phyloP scores from a whole-genome alignment of 768 basidiomycete genomes.

The Paxillus ammoniavirescens region DNA sequence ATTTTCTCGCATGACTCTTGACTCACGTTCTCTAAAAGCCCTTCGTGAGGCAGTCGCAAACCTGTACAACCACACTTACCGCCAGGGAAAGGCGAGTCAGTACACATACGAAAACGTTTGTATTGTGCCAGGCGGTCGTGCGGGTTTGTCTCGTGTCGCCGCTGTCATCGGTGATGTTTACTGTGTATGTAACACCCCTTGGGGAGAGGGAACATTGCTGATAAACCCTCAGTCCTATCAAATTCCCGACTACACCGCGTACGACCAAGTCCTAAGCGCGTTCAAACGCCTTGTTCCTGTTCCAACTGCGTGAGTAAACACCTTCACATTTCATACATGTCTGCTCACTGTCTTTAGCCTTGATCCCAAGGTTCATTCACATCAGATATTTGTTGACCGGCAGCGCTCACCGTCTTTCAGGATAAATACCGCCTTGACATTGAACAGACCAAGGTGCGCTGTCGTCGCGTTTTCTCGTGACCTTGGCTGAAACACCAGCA shows the following conservation, averaged over 20 bases:
- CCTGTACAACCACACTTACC: constrained; percentile 86
- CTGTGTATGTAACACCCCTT: constrained; percentile 45
- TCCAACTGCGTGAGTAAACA: constrained; percentile 71
- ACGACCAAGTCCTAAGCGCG: constrained; percentile 79
- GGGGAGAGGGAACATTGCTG: background rate
- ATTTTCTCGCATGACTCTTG: background rate
- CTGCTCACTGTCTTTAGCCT: constrained; percentile 32
- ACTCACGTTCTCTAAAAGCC: constrained; percentile 36
- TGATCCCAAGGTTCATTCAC: constrained; percentile 40
- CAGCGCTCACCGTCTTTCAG: constrained; percentile 29
- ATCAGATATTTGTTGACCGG: background rate
- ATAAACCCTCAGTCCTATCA: constrained; percentile 65
- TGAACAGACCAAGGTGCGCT: constrained; percentile 65
- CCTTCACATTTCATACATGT: background rate
- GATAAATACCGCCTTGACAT: constrained; percentile 76
- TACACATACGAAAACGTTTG: constrained; percentile 93
- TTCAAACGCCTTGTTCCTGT: constrained; percentile 91
- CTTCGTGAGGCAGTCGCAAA: constrained; percentile 89
- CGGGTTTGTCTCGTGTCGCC: constrained; percentile 87
- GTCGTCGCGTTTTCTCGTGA: background rate
- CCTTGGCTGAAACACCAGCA: background rate
- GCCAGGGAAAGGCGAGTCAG: constrained; percentile 74
- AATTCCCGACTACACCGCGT: constrained; percentile 89
- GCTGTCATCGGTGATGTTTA: constrained; percentile 92
- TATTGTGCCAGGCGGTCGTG: constrained; percentile 91